phyloP scores from a whole-genome alignment of 2,329 filamentous ascomycete genomes.

The Claviceps fusiformis region DNA sequence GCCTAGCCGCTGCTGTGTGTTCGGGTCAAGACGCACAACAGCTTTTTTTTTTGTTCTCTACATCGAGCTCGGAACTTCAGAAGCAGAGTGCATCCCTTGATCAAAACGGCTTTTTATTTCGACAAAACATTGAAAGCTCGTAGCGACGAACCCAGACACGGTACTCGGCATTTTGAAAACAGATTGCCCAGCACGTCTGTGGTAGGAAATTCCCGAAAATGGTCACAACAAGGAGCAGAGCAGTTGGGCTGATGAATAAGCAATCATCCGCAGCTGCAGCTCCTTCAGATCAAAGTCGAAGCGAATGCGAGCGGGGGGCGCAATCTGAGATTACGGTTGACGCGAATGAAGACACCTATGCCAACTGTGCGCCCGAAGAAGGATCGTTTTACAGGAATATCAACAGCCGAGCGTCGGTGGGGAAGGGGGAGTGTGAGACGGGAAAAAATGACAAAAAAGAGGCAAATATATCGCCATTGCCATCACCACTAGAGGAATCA shows the following conservation, averaged over 20 bases:
- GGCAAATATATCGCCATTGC: not conserved
- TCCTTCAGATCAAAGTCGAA: not conserved
- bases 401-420: not conserved
- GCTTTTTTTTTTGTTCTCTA: not conserved
- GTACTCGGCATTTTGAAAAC: not conserved
- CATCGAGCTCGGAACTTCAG: not conserved
- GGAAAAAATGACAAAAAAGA: not conserved
- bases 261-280: not conserved
- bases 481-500: too few species aligned
- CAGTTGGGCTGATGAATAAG: not conserved
- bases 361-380: not conserved
- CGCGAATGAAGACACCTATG: not conserved
- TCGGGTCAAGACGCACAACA: too few species aligned
- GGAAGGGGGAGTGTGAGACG: not conserved
- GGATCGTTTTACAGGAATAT: not conserved
- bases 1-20: too few species aligned
- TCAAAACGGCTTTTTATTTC: too few species aligned
- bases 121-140: too few species aligned
- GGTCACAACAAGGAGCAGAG: constrained; percentile 1
- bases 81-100: not conserved
- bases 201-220: not conserved
- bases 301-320: not conserved
- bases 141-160: not conserved
- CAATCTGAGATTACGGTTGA: not conserved
- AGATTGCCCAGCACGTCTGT: not conserved